These are phyloP conservation scores for Erodium maritimum DNA, from an alignment of 345 rosid species.

Conservation along the genomic window DNA sequence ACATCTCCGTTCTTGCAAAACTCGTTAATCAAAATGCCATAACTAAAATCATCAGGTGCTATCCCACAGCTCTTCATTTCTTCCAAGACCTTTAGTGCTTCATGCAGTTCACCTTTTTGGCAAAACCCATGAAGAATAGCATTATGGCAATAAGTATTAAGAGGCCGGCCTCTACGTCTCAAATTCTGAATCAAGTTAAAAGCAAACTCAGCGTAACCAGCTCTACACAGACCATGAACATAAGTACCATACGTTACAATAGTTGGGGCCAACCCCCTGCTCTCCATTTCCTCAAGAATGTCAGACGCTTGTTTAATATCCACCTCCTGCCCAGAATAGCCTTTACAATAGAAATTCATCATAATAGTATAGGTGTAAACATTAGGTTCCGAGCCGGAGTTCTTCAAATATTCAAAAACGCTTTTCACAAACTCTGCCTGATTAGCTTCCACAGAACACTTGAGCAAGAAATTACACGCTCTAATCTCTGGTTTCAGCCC, in stretches of 20 bases:
- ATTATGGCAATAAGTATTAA: constrained; percentile 40
- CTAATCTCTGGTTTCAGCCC: constrained; percentile 21
- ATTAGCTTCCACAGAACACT: constrained; percentile 30
- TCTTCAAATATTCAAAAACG: constrained; percentile 29
- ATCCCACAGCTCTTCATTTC: constrained; percentile 32
- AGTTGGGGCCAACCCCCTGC: constrained; percentile 20
- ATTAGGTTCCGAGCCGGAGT: constrained; percentile 36
- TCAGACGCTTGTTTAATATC: constrained; percentile 17
- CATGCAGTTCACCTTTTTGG: constrained; percentile 23
- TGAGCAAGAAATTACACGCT: constrained; percentile 52
- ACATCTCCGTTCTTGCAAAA: constrained; percentile 34
- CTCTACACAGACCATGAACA: constrained; percentile 37
- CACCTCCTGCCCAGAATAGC: constrained; percentile 12
- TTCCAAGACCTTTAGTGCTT: constrained; percentile 29
- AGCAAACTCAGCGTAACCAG: constrained; percentile 24
- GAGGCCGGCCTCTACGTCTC: constrained; percentile 13
- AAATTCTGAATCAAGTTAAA: constrained; percentile 16
- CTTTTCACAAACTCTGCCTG: constrained; percentile 12
- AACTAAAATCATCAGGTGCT: constrained; percentile 34
- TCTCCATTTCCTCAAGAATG: constrained; percentile 32
- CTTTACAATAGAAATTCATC: constrained; percentile 32
- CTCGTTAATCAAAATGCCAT: constrained; percentile 38
- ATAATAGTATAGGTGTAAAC: constrained; percentile 39
- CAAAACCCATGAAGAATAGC: constrained; percentile 42
- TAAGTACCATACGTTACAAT: constrained; percentile 31